Base-by-base conservation (phyloP, 2,329 filamentous ascomycete species). In the Sporothrix pseudoabietina region DNA sequence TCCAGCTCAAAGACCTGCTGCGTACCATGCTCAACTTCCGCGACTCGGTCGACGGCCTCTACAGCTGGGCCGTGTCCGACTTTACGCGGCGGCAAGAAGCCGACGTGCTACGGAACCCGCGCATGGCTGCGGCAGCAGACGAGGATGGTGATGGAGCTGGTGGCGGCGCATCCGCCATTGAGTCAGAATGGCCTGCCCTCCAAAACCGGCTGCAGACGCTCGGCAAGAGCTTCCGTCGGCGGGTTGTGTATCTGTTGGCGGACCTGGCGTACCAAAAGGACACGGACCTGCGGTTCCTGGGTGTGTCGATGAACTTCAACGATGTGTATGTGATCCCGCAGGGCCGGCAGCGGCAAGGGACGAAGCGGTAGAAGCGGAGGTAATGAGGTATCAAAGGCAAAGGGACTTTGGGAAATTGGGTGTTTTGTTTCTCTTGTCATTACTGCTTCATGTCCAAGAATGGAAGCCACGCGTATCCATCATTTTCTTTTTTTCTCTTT, bases 291-390 rank as follows among this genome's bases (percentile, higher is more conserved):
- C 88, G 95, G 72, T 98, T 98, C 85, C 83, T 99, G 77, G 96
- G 94, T 54, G 94, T 98, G 65, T 93, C 96, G 55, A 98, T 99
- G 94, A 99, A 98, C 83, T 99, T 98, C 82, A 99, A 99, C 82
- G 95, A 98, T 80, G 92, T 97, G 35, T 98, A 98, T 82, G 89
- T 93, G 82, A 74, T 77, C 41, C 75, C 74, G 39, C 76, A 74
- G 54, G 74, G 75, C 19, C 75, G 74, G 66, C 74, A 74, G 39
- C 73, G 75, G 39, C 71, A 66, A 35, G 30, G 66, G 32, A 16
- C 65, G 16, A 73, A 76, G 66, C 66, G 71, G 39, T 75, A 30
- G 30, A 26, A 26, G 26, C 26, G 30, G 68, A 32, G 9, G 26
- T 2, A 7, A 19, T 22, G 57, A 30, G 30, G 16, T 9, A 30